Evolutionary conservation across 2,329 filamentous ascomycete species (phyloP).

Genomic region (Nectriaceae sp.): DNA sequence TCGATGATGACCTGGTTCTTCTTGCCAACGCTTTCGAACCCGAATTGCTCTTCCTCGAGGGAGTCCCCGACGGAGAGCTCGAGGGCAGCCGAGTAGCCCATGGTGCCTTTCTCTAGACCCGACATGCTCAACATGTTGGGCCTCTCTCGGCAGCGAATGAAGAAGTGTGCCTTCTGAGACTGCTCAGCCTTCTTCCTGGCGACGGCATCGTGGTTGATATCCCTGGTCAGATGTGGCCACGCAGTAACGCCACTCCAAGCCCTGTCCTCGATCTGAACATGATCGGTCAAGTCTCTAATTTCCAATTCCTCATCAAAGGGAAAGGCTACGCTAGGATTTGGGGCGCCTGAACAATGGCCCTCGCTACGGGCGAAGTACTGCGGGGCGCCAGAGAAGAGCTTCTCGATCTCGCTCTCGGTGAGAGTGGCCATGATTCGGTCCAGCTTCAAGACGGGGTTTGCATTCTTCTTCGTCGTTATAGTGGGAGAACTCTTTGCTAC

Average conservation of each 20-base stretch:
- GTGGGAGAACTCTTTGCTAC: neutral
- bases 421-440: slow-evolving; percentile 62
- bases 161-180: slow-evolving; percentile 57
- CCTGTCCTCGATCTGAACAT: slow-evolving; percentile 62
- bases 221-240: slow-evolving; percentile 61
- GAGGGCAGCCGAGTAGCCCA: slow-evolving; percentile 69
- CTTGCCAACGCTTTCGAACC: slow-evolving; percentile 56
- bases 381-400: slow-evolving; percentile 75
- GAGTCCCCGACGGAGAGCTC: slow-evolving; percentile 66
- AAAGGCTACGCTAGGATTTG: slow-evolving; percentile 65
- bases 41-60: slow-evolving; percentile 62
- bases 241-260: slow-evolving; percentile 65
- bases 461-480: slow-evolving; percentile 23
- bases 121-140: slow-evolving; percentile 75
- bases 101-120: slow-evolving; percentile 69
- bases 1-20: slow-evolving; percentile 58
- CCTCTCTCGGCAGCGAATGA: slow-evolving; percentile 59
- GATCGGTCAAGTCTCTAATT: slow-evolving; percentile 66
- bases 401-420: slow-evolving; percentile 61
- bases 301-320: slow-evolving; percentile 65
- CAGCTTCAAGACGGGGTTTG: slow-evolving; percentile 51
- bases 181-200: slow-evolving; percentile 44
- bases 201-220: slow-evolving; percentile 48
- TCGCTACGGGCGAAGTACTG: slow-evolving; percentile 67
- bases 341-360: slow-evolving; percentile 60